Percentiles rank a stretch among this genome's conserved stretches.
These are phyloP conservation scores for Zasmidium citrigriseum DNA, from an alignment of 2,329 filamentous ascomycete genomes.

Conservation along the genomic window DNA sequence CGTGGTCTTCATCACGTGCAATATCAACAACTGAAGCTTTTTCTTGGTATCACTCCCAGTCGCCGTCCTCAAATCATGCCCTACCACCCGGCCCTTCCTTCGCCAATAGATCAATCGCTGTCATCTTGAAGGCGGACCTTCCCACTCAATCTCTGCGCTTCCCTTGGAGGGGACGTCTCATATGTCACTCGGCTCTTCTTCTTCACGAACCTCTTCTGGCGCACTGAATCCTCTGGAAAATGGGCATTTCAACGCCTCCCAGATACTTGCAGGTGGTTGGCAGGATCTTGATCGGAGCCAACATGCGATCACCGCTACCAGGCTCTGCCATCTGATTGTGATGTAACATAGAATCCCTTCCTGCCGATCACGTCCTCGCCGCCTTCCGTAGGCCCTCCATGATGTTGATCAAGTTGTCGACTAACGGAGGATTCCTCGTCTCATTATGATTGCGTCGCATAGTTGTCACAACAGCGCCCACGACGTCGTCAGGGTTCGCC, in stretches of 20 bases:
- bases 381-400: slow-evolving; percentile 57
- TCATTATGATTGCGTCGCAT: slow-evolving; percentile 55
- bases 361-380: slow-evolving; percentile 27
- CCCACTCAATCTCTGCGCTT: no score
- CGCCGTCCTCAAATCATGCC: neutral
- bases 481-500: slow-evolving; percentile 59
- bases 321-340: neutral
- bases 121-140: no score
- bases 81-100: neutral
- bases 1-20: neutral
- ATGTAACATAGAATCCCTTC: neutral
- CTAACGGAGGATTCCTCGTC: slow-evolving; percentile 56
- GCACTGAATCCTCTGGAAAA: no score
- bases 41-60: neutral
- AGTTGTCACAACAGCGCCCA: slow-evolving; percentile 60
- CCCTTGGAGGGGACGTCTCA: no score
- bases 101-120: no score
- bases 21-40: neutral
- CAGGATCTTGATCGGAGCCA: no score
- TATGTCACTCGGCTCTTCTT: no score
- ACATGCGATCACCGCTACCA: no score
- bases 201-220: no score
- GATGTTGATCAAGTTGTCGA: slow-evolving; percentile 67
- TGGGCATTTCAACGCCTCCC: no score
- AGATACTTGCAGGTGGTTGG: no score